phyloP scores from a whole-genome alignment of 2,329 filamentous ascomycete species.

The Lithohypha guttulata region DNA sequence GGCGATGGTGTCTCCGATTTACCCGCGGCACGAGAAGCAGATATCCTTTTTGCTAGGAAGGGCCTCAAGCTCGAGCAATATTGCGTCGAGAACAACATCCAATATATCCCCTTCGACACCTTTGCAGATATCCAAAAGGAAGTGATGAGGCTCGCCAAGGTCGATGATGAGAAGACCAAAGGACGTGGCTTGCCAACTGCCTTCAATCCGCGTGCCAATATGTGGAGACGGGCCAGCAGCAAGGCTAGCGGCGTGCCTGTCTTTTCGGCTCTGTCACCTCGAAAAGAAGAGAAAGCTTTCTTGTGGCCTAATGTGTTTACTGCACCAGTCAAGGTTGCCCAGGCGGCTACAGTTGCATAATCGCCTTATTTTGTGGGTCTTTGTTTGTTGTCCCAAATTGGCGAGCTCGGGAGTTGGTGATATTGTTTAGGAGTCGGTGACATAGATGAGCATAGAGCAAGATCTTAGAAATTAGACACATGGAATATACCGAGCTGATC shows the following conservation, averaged over 20 bases:
- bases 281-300: slow-evolving; percentile 51
- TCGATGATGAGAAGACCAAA: slow-evolving; percentile 51
- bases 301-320: slow-evolving; percentile 52
- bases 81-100: slow-evolving; percentile 50
- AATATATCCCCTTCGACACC: slow-evolving; percentile 53
- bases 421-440: too few relatives aligned
- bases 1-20: slow-evolving; percentile 60
- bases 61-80: slow-evolving; percentile 56
- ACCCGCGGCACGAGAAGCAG: slow-evolving; percentile 53
- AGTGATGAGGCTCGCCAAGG: slow-evolving; percentile 45
- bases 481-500: too few relatives aligned
- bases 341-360: not conserved
- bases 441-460: too few relatives aligned
- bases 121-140: slow-evolving; percentile 56
- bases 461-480: too few relatives aligned
- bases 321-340: slow-evolving; percentile 19
- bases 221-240: slow-evolving; percentile 55
- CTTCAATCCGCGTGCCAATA: slow-evolving; percentile 58
- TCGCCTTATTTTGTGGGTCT: too few relatives aligned
- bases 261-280: slow-evolving; percentile 42
- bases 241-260: slow-evolving; percentile 42
- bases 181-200: slow-evolving; percentile 48
- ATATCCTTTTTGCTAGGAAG: slow-evolving; percentile 57
- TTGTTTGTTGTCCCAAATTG: too few relatives aligned
- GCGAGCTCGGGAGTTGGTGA: too few relatives aligned